Evolutionary conservation across 2,329 filamentous ascomycete species (phyloP).

Genomic region (Neonectria sp.): DNA sequence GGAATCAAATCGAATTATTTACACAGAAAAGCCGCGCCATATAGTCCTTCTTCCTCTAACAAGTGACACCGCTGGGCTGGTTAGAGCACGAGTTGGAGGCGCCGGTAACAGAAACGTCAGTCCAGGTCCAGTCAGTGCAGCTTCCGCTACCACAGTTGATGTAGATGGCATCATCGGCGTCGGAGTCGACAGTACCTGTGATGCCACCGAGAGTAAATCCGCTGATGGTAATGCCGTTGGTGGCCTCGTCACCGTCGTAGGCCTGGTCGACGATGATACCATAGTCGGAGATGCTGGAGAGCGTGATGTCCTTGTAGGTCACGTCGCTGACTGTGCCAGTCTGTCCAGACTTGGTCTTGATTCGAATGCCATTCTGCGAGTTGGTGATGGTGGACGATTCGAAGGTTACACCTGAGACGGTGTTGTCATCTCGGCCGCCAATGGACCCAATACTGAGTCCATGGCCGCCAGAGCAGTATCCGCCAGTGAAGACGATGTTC

Average conservation of each 20-base stretch:
- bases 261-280: slow-evolving; percentile 29
- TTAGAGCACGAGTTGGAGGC: slow-evolving; percentile 28
- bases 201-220: slow-evolving; percentile 19
- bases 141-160: slow-evolving; percentile 27
- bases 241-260: slow-evolving; percentile 27
- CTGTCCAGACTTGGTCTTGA: slow-evolving; percentile 26
- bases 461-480: slow-evolving; percentile 26
- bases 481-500: slow-evolving; percentile 29
- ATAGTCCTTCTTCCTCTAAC: background rate
- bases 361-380: slow-evolving; percentile 25
- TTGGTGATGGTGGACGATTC: slow-evolving; percentile 21
- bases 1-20: slow-evolving; percentile 10
- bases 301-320: slow-evolving; percentile 30
- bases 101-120: slow-evolving; percentile 23
- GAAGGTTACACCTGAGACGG: slow-evolving; percentile 22
- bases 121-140: slow-evolving; percentile 32
- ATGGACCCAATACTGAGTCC: slow-evolving; percentile 29
- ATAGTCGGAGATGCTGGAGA: slow-evolving; percentile 26
- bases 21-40: background rate
- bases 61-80: slow-evolving; percentile 25
- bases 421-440: slow-evolving; percentile 27
- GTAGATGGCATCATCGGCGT: slow-evolving; percentile 27
- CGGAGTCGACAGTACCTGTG: slow-evolving; percentile 23
- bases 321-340: slow-evolving; percentile 16
- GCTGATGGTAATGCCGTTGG: slow-evolving; percentile 26